phyloP scores from a whole-genome alignment of 1,284 basidiomycete genomes.

The Rhodotorula mucilaginosa region DNA sequence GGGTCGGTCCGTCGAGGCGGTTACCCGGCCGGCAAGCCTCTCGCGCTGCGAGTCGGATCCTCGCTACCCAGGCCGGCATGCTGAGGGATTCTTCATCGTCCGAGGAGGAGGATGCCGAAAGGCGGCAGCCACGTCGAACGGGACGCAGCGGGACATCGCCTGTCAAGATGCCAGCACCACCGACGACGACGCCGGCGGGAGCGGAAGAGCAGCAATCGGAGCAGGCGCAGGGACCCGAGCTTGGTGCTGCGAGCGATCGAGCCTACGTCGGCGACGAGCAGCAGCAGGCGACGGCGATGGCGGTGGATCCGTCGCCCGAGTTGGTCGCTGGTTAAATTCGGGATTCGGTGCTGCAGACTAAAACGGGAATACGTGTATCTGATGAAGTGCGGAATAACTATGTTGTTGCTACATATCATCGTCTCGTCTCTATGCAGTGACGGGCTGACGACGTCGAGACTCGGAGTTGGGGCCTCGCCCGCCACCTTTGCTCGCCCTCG shows the following conservation, averaged over 20 bases:
- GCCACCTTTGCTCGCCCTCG: no score
- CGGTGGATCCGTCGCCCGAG: neutral
- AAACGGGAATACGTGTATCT: neutral
- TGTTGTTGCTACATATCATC: no score
- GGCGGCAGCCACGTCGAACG: neutral
- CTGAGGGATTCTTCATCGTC: neutral
- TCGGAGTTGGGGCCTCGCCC: no score
- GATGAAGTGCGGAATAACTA: no score
- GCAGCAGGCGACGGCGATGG: neutral
- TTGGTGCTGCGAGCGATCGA: no score
- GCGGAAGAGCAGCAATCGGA: neutral
- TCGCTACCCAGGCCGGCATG: neutral
- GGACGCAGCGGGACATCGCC: neutral
- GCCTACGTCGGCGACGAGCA: neutral
- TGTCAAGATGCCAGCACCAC: neutral
- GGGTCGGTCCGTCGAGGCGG: neutral
- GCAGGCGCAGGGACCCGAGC: neutral
- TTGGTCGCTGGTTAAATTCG: neutral
- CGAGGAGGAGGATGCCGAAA: neutral
- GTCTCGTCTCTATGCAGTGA: no score
- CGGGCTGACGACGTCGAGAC: no score
- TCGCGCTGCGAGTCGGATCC: neutral
- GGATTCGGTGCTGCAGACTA: neutral
- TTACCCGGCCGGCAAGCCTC: neutral
- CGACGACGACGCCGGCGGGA: no score